These are phyloP conservation scores for Thecaphora thlaspeos DNA, from an alignment of 1,284 basidiomycete genomes.

Conservation along the genomic window DNA sequence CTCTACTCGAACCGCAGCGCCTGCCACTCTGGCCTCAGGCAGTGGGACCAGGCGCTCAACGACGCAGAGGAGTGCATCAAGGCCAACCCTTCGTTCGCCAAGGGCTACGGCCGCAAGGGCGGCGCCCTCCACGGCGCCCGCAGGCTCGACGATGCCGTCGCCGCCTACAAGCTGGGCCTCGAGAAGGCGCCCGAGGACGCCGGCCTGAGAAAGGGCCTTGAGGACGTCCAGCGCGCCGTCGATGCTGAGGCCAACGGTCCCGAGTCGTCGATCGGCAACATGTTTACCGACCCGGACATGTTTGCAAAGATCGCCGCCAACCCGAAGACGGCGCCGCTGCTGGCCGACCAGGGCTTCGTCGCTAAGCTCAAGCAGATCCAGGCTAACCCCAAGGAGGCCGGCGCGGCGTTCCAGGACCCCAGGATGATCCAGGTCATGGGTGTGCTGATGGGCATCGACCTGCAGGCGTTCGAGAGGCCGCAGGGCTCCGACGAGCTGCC, in stretches of 20 bases:
- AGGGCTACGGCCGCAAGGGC: conserved; percentile 89
- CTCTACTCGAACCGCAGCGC: conserved; percentile 92
- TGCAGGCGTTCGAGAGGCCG: conserved; percentile 80
- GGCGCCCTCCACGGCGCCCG: conserved; percentile 86
- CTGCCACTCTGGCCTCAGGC: conserved; percentile 77
- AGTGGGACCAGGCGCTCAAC: conserved; percentile 74
- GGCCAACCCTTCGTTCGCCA: conserved; percentile 79
- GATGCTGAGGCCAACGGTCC: conserved; percentile 59
- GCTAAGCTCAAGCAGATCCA: conserved; percentile 58
- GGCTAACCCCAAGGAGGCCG: conserved; percentile 53
- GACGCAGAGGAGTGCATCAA: conserved; percentile 81
- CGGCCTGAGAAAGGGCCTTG: conserved; percentile 78
- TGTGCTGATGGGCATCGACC: conserved; percentile 88
- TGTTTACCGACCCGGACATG: conserved; percentile 83
- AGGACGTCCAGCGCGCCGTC: conserved; percentile 58
- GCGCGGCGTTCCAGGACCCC: conserved; percentile 69
- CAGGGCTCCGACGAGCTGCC: conserved; percentile 81
- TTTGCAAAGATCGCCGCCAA: conserved; percentile 79
- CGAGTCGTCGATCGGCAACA: conserved; percentile 68
- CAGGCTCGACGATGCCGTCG: conserved; percentile 78
- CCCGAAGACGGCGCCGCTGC: conserved; percentile 78
- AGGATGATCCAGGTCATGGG: conserved; percentile 88
- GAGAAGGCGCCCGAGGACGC: conserved; percentile 75
- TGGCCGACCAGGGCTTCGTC: conserved; percentile 72
- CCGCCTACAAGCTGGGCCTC: conserved; percentile 75